These are phyloP conservation scores for Evansstolkia leycettana DNA, from an alignment of 495 filamentous ascomycete genomes.

Conservation along the genomic window DNA sequence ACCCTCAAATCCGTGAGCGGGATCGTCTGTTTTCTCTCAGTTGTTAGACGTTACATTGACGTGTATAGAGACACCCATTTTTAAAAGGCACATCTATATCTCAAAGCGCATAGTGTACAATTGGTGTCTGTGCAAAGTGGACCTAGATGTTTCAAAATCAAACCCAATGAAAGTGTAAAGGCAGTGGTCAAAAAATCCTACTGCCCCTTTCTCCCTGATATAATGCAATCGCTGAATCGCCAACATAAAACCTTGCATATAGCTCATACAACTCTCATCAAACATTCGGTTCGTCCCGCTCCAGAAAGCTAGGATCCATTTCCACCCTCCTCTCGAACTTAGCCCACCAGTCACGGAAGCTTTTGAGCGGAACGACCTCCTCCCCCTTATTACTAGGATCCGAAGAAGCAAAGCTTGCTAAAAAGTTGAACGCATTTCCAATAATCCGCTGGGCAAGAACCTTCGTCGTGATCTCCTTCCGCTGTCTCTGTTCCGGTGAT, in stretches of 20 bases:
- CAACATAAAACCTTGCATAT: no score
- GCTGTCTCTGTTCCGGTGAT: slow-evolving; percentile 15
- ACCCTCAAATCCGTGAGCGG: no score
- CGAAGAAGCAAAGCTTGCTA: slow-evolving; percentile 67
- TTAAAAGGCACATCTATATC: not conserved
- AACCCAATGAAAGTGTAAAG: no score
- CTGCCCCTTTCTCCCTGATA: no score
- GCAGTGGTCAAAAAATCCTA: no score
- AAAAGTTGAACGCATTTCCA: slow-evolving; percentile 92
- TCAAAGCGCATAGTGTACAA: no score
- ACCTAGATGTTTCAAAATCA: no score
- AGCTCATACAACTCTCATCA: not conserved
- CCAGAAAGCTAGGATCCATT: slow-evolving; percentile 78
- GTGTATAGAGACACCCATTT: not conserved
- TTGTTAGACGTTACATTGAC: not conserved
- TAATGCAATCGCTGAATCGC: no score
- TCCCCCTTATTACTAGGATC: slow-evolving; percentile 37
- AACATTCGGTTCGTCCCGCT: slow-evolving; percentile 51
- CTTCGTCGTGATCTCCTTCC: slow-evolving; percentile 44
- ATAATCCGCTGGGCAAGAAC: slow-evolving; percentile 86
- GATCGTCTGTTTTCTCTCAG: no score
- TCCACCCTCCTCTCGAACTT: slow-evolving; percentile 90
- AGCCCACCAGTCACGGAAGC: slow-evolving; percentile 92
- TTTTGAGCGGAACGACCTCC: slow-evolving; percentile 80
- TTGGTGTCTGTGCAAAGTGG: no score